phyloP scores from a whole-genome alignment of 176 grass and related monocot genomes.

The Paspalum vaginatum region DNA sequence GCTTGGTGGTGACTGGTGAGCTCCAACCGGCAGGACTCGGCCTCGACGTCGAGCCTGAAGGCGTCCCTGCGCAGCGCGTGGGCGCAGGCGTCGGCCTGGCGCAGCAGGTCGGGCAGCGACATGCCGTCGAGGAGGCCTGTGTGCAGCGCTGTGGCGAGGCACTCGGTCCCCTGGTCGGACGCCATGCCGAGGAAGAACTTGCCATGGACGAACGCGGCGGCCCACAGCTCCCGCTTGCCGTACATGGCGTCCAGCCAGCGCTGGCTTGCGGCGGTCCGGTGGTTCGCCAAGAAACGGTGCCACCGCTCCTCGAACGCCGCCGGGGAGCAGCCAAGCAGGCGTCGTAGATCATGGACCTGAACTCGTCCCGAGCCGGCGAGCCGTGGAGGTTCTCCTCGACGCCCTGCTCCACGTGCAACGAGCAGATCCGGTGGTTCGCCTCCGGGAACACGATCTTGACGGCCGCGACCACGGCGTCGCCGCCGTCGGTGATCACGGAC shows the following conservation, averaged over 20 bases:
- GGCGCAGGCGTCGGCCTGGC: neutral
- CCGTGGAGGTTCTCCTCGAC: conserved; percentile 14
- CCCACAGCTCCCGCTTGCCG: neutral
- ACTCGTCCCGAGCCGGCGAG: conserved; percentile 1
- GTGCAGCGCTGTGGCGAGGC: conserved; percentile 13
- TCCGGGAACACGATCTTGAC: conserved; percentile 25
- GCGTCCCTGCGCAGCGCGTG: neutral
- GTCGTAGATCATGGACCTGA: conserved; percentile 14
- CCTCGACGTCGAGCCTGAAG: neutral
- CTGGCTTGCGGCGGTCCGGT: neutral
- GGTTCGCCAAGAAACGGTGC: neutral
- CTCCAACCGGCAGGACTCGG: neutral
- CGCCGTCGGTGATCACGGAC: conserved; percentile 35
- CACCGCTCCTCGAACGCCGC: neutral
- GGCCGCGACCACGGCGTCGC: conserved; percentile 19
- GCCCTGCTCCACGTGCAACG: conserved; percentile 28
- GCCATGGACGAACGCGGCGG: conserved; percentile 2
- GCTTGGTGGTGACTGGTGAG: conserved; percentile 5
- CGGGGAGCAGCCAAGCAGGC: neutral
- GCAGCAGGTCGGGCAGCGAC: neutral
- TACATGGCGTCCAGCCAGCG: conserved; percentile 23
- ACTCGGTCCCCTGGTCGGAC: conserved; percentile 2
- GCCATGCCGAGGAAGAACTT: conserved; percentile 32
- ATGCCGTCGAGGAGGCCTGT: neutral
- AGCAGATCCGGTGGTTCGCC: conserved; percentile 33